Base-by-base conservation (phyloP, 768 basidiomycete species). In the Tricholoma furcatifolium region DNA sequence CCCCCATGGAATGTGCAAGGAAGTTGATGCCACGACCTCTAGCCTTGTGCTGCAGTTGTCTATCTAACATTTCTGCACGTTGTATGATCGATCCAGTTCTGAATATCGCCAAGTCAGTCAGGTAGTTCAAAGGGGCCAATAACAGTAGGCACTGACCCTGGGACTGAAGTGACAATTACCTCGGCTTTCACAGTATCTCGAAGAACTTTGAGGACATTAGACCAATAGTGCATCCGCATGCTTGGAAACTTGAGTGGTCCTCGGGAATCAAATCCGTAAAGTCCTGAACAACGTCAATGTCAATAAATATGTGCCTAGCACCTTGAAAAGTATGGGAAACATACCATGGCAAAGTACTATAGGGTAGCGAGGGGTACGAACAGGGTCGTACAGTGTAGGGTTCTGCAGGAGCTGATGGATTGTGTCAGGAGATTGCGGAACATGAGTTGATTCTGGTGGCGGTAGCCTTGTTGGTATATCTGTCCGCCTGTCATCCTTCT, bases 1-100 rank as follows among this genome's bases (percentile, higher is more conserved):
- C 96, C 17, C 96, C 96, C 97, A 99, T 99, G 6, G 93, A 95
- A 66, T 99, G 97, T 0, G 92, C 97, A 41, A 99, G 76, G 57
- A 99, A 85, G 67, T 99, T 99, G 62, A 98, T 71, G 8, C 88
- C 91, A 43, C 87, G 82, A 5, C 91, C 93, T 12, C 73, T 76
- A 3, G 86, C 84, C 43, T 76, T 85, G 11, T 73, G 64, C 51
- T 82, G 75, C 10, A 99, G 78, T 59, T 88, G 83, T 20, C 76
- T 76, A 67, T 98, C 80, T 58, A 99, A 74, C 41, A 77, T 79
- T 48, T 85, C 77, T 0, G 94, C 88, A 17, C 97, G 84, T 10
- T 89, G 86, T 11, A 82, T 71, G 49, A 99, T 86, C 0, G 92
- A 94, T 4, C 94, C 97, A 14, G 95, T 98, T 3, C 93, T 96